Percentiles rank a stretch among this genome's conserved stretches.
phyloP scores from a whole-genome alignment of 2,329 filamentous ascomycete genomes.

The Triangularia verruculosa region DNA sequence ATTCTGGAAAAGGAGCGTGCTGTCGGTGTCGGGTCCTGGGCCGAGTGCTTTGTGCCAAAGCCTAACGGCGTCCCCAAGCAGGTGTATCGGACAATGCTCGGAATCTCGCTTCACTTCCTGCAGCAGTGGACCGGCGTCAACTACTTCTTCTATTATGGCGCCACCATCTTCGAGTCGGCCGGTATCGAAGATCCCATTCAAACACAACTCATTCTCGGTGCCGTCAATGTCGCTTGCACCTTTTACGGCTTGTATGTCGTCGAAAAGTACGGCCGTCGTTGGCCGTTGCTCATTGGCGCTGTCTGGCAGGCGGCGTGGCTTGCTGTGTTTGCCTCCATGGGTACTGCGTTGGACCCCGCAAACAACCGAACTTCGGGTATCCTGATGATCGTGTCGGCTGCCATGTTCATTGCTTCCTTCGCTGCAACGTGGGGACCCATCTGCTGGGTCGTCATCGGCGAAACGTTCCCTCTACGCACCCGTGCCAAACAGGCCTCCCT shows the following conservation, averaged over 20 bases:
- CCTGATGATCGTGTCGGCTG: conserved; percentile 69
- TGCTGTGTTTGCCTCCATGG: conserved; percentile 60
- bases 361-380: conserved; percentile 52
- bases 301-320: conserved; percentile 67
- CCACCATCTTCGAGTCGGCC: conserved; percentile 63
- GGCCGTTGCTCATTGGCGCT: conserved; percentile 63
- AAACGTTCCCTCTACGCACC: conserved; percentile 60
- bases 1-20: conserved; percentile 44
- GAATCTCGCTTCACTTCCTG: conserved; percentile 60
- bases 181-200: conserved; percentile 64
- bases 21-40: conserved; percentile 49
- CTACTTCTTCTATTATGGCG: conserved; percentile 65
- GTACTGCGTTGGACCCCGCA: conserved; percentile 42
- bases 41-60: conserved; percentile 60
- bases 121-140: conserved; percentile 66
- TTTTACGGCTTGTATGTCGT: conserved; percentile 67
- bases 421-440: conserved; percentile 68
- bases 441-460: conserved; percentile 65
- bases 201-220: conserved; percentile 65
- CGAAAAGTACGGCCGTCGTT: conserved; percentile 65
- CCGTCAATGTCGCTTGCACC: conserved; percentile 66
- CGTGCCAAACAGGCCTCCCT: conserved; percentile 54
- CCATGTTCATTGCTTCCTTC: conserved; percentile 72
- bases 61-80: conserved; percentile 42
- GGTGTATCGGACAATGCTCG: conserved; percentile 62